These are phyloP conservation scores for Mortierella sp. DNA, from an alignment of 371 early-diverging fungal genomes.

Conservation along the genomic window DNA sequence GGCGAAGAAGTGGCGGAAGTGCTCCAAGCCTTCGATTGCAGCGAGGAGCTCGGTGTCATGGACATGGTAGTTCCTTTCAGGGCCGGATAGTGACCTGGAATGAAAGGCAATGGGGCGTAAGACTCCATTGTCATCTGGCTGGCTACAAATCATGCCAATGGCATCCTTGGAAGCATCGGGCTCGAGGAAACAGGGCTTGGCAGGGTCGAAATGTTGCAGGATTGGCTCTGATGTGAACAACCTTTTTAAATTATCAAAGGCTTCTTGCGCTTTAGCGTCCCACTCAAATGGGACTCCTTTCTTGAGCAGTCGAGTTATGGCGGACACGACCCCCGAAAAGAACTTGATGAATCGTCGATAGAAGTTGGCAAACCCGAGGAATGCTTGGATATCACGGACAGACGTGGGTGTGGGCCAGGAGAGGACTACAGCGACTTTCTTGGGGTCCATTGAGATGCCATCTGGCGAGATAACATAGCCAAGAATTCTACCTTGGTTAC, in stretches of 20 bases:
- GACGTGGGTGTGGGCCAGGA: slow-evolving; percentile 28
- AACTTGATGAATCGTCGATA: slow-evolving; percentile 52
- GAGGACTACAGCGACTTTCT: slow-evolving; percentile 24
- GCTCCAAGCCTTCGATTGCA: too few relatives aligned
- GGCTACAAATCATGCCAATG: too few relatives aligned
- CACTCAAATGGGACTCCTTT: slow-evolving; percentile 14
- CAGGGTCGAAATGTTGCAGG: too few relatives aligned
- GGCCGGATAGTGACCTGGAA: too few relatives aligned
- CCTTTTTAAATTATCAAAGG: slow-evolving; percentile 63
- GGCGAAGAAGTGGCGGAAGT: too few relatives aligned
- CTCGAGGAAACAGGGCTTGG: too few relatives aligned
- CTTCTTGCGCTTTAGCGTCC: not conserved
- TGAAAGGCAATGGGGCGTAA: too few relatives aligned
- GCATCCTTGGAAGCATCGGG: too few relatives aligned
- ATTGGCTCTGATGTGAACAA: slow-evolving; percentile 50
- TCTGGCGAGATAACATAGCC: slow-evolving; percentile 16
- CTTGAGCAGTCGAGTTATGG: slow-evolving; percentile 58
- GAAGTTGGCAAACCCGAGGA: slow-evolving; percentile 50
- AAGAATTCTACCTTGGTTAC: slow-evolving; percentile 10
- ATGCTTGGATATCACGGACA: slow-evolving; percentile 52
- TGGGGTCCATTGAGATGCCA: slow-evolving; percentile 28
- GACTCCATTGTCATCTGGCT: too few relatives aligned
- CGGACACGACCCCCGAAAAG: slow-evolving; percentile 44
- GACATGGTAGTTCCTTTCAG: too few relatives aligned
- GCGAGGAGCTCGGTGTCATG: too few relatives aligned